These are phyloP conservation scores for Chytriomyces sp. DNA, from an alignment of 192 early-diverging fungal genomes.

Conservation along the genomic window DNA sequence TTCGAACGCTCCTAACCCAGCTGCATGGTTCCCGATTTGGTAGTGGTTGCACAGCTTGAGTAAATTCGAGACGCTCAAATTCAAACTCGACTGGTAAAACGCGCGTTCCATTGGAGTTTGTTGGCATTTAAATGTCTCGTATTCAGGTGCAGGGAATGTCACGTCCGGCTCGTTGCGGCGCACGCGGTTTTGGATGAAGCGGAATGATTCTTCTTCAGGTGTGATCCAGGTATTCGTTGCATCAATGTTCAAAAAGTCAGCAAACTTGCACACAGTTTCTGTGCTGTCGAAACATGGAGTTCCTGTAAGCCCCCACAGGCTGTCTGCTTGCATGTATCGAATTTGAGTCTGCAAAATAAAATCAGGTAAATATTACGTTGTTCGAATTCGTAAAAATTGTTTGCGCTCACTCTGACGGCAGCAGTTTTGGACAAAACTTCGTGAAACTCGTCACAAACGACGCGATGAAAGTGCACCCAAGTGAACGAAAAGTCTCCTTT, in stretches of 20 bases:
- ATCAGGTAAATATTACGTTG: too few species aligned
- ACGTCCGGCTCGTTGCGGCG: constrained; percentile 23
- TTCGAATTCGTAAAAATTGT: too few species aligned
- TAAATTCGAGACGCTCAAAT: not conserved
- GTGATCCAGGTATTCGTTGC: not conserved
- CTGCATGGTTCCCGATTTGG: constrained; percentile 5
- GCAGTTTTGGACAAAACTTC: not conserved
- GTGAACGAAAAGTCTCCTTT: constrained; percentile 15
- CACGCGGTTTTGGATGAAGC: constrained; percentile 22
- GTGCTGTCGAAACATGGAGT: constrained; percentile 3
- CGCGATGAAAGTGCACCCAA: constrained; percentile 28
- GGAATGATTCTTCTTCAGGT: not conserved
- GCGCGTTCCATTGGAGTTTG: constrained; percentile 22
- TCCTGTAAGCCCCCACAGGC: constrained; percentile 14
- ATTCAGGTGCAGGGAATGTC: constrained; percentile 4
- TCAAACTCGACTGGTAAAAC: constrained; percentile 17
- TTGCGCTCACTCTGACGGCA: not conserved
- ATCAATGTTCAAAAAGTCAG: constrained; percentile 15
- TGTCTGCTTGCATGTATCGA: not conserved
- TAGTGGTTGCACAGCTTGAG: constrained; percentile 29
- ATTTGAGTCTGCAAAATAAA: not conserved
- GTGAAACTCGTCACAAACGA: constrained; percentile 30
- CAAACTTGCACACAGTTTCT: constrained; percentile 9
- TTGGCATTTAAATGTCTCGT: not conserved
- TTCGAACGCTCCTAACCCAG: not conserved